Base-by-base conservation (phyloP, 1,284 basidiomycete genomes). In the Puccinia horiana region DNA sequence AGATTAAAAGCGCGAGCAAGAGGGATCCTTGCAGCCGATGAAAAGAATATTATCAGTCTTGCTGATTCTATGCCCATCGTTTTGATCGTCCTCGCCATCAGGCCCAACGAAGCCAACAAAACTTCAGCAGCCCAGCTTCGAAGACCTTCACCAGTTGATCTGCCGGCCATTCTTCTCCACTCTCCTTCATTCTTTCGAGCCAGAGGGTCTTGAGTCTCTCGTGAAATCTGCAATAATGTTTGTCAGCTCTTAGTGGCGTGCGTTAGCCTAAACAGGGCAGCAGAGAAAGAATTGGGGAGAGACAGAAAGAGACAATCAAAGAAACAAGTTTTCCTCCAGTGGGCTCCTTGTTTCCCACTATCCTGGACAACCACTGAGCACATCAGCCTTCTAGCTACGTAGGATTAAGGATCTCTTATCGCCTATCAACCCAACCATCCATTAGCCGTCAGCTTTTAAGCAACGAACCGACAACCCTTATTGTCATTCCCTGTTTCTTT, bases 1-100 rank as follows among this genome's bases (percentile, higher is more conserved):
- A 86, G 89, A 52, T 47, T 81, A 12, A 81, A 81, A 61, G 78
- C 78, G 14, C 35, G 78, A 35, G 78, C 70, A 29, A 81, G 78
- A 81, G 78, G 69, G 29, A 81, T 81, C 26, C 40, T 81, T 32
- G 78, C 78, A 11, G 78, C 78, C 23, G 70, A 81, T 44, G 78
- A 81, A 61, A 81, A 81, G 44, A 32, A 81, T 26, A 81, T 81
- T 35, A 74, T 74, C 42, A 63, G 32, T 32, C 56, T 81, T 20
- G 67, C 72, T 56, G 29, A 69, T 52, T 58, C 67, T 52, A 54
- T 14, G 52, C 44, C n/a, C 44, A 32, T 65, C 61, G 35, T 20
- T 8, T 35, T 20, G 61, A 65, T 37, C 61, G 20, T 20, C 35
- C 6, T 20, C 40, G 35, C 8, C 61, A 65, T 23, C 61, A 35